These are phyloP conservation scores for Pseudopyrenochaeta lycopersici DNA, from an alignment of 2,329 filamentous ascomycete species.

Conservation along the genomic window DNA sequence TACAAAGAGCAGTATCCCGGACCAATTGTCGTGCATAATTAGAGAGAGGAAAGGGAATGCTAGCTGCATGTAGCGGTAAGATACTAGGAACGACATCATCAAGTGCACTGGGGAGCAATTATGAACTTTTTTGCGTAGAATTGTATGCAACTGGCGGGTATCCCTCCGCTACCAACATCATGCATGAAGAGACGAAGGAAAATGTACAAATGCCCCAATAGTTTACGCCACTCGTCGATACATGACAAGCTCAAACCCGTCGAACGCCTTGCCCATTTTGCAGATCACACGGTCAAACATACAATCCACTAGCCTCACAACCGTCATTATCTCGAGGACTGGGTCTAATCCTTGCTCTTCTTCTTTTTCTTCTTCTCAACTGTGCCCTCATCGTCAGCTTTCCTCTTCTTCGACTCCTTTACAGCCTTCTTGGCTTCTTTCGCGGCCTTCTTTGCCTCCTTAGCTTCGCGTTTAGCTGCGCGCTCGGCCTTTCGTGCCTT, in stretches of 20 bases:
- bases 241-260: slow-evolving; percentile 18
- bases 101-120: slow-evolving; percentile 1
- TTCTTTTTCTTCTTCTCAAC: slow-evolving; percentile 71
- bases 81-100: slow-evolving; percentile 5
- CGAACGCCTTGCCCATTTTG: slow-evolving; percentile 27
- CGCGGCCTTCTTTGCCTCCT: slow-evolving; percentile 62
- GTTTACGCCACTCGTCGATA: not conserved
- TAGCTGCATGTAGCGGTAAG: not conserved
- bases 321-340: slow-evolving; percentile 7
- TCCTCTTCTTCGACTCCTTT: slow-evolving; percentile 60
- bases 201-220: slow-evolving; percentile 3
- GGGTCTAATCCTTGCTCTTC: slow-evolving; percentile 58
- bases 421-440: slow-evolving; percentile 65
- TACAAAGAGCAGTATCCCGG: not conserved
- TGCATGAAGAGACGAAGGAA: slow-evolving; percentile 17
- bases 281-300: slow-evolving; percentile 20
- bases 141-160: slow-evolving; percentile 32
- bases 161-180: slow-evolving; percentile 29
- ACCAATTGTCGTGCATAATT: no score
- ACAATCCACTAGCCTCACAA: not conserved
- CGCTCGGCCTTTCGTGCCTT: slow-evolving; percentile 52
- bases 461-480: slow-evolving; percentile 49
- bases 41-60: no score
- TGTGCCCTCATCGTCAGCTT: slow-evolving; percentile 26
- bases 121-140: slow-evolving; percentile 18